Evolutionary conservation across 768 basidiomycete genomes (phyloP).

Genomic region (Mycena latifolia): DNA sequence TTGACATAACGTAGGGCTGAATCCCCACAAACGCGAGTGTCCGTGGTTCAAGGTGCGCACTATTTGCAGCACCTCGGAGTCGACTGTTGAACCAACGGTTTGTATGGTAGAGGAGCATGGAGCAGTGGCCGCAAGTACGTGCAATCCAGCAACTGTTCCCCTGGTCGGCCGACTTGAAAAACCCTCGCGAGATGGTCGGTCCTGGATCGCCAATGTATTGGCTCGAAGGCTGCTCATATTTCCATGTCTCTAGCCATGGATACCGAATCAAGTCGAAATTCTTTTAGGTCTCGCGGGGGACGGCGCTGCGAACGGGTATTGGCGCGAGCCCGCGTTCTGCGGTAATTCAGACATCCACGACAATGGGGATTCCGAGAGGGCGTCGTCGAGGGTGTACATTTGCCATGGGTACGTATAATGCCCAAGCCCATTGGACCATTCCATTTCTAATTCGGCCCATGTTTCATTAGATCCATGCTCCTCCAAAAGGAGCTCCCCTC

Average conservation of each 20-base stretch:
- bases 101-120: neutral
- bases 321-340: slow-evolving; percentile 6
- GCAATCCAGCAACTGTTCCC: slow-evolving; percentile 14
- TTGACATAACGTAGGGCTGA: too few species aligned
- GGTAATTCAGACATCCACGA: neutral
- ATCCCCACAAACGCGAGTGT: slow-evolving; percentile 9
- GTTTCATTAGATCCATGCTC: slow-evolving; percentile 4
- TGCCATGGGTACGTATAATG: slow-evolving; percentile 23
- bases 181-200: neutral
- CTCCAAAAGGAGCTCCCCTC: slow-evolving; percentile 2
- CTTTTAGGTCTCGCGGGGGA: slow-evolving; percentile 3
- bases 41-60: slow-evolving; percentile 10
- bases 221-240: neutral
- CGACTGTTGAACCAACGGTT: neutral
- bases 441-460: neutral
- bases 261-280: slow-evolving; percentile 9
- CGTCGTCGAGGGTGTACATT: neutral
- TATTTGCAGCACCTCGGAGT: too few species aligned
- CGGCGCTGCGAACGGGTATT: neutral
- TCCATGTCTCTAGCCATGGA: neutral
- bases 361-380: neutral
- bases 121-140: neutral
- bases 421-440: neutral
- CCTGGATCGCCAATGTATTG: too few species aligned
- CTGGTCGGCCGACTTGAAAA: slow-evolving; percentile 3